Conservation (phyloP, 177 flowering plant genomes). For the Tripterygium wilfordii region DNA sequence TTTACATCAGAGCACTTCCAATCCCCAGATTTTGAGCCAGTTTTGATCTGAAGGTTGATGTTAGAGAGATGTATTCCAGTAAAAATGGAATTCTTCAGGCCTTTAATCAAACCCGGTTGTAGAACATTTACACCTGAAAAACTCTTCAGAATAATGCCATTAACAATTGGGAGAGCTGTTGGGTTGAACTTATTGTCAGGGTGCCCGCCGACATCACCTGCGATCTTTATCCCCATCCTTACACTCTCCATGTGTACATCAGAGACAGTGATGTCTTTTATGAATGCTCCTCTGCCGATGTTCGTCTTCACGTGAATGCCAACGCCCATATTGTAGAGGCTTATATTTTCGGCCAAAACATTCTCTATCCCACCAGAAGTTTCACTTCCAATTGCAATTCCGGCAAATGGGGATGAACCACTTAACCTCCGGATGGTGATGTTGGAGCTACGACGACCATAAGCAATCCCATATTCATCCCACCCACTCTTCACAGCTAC, state of each 20-base stretch:
- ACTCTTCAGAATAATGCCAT: conserved; percentile 45
- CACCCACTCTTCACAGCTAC: conserved; percentile 96
- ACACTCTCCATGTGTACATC: conserved; percentile 63
- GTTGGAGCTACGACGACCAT: conserved; percentile 58
- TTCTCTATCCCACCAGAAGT: conserved; percentile 82
- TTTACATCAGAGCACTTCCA: conserved; percentile 82
- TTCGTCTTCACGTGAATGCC: conserved; percentile 86
- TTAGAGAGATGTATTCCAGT: conserved; percentile 70
- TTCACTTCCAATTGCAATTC: conserved; percentile 93
- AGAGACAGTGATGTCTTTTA: conserved; percentile 63
- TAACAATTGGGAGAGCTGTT: conserved; percentile 65
- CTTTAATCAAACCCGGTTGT: conserved; percentile 72
- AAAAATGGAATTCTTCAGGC: conserved; percentile 68
- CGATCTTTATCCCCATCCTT: conserved; percentile 64
- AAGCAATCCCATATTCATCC: conserved; percentile 91
- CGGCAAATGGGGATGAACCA: conserved; percentile 87
- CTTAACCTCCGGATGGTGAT: conserved; percentile 79
- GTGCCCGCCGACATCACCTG: conserved; percentile 84
- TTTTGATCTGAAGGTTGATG: conserved; percentile 41
- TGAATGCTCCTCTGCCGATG: conserved; percentile 76
- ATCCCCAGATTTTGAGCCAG: conserved; percentile 25
- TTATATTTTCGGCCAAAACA: conserved; percentile 68
- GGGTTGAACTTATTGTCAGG: conserved; percentile 76
- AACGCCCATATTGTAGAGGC: conserved; percentile 57
- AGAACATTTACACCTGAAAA: conserved; percentile 63